These are phyloP conservation scores for Amylocystis lapponica DNA, from an alignment of 768 basidiomycete genomes.

Conservation along the genomic window DNA sequence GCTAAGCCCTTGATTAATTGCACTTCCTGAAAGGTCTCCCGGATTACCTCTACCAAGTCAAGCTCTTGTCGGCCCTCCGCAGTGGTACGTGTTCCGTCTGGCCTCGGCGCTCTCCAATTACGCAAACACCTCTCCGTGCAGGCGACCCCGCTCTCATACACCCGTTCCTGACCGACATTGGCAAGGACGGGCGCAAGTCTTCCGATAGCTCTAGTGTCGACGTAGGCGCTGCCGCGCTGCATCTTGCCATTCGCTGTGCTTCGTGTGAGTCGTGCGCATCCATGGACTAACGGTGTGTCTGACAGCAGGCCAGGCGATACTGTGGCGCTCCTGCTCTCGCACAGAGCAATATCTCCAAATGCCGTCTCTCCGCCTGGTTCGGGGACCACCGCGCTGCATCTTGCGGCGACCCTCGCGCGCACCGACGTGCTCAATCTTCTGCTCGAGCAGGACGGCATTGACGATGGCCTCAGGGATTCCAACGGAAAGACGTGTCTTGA, in stretches of 20 bases:
- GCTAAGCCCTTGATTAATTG: too few species aligned
- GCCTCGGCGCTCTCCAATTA: background rate
- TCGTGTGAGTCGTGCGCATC: slow-evolving; percentile 44
- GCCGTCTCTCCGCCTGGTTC: slow-evolving; percentile 68
- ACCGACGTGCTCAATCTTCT: slow-evolving; percentile 69
- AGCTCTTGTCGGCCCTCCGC: slow-evolving; percentile 36
- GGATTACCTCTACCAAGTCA: slow-evolving; percentile 37
- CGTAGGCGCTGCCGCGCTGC: slow-evolving; percentile 68
- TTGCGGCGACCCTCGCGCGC: slow-evolving; percentile 70
- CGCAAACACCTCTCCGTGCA: slow-evolving; percentile 20
- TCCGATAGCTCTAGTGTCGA: slow-evolving; percentile 43
- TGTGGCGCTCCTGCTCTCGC: slow-evolving; percentile 57
- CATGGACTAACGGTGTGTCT: background rate
- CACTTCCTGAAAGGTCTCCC: too few species aligned
- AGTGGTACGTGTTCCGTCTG: slow-evolving; percentile 23
- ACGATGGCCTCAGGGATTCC: slow-evolving; percentile 69
- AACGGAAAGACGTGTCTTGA: slow-evolving; percentile 67
- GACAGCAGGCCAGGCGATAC: slow-evolving; percentile 48
- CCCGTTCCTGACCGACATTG: slow-evolving; percentile 73
- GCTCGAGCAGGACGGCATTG: slow-evolving; percentile 71
- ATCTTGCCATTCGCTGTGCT: slow-evolving; percentile 79
- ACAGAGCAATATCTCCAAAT: slow-evolving; percentile 77
- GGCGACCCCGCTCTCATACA: slow-evolving; percentile 79
- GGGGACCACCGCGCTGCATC: slow-evolving; percentile 65
- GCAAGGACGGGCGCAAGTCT: slow-evolving; percentile 53